Conservation (phyloP, 768 basidiomycete species). For the Scleroderma citrinum region DNA sequence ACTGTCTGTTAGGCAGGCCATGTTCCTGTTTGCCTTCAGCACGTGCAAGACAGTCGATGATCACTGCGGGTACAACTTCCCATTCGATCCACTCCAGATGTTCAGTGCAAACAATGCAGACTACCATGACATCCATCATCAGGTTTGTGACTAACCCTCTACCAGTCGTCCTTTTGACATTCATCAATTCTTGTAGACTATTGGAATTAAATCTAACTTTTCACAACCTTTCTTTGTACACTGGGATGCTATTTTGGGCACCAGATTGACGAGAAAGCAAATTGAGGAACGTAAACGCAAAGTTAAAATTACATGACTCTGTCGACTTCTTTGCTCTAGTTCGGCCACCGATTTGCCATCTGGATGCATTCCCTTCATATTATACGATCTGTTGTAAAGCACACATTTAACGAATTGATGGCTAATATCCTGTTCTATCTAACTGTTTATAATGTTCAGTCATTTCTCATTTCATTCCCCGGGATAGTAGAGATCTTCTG, state of each 20-base stretch:
- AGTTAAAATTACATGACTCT: conserved; percentile 5
- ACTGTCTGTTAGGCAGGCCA: conserved; percentile 79
- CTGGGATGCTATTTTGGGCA: conserved; percentile 82
- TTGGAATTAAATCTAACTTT: conserved; percentile 92
- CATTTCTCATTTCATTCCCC: background rate
- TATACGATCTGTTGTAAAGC: background rate
- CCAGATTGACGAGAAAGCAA: conserved; percentile 67
- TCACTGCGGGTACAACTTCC: conserved; percentile 86
- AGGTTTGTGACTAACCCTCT: conserved; percentile 40
- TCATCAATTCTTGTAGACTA: conserved; percentile 12
- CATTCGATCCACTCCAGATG: conserved; percentile 89
- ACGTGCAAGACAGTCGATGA: conserved; percentile 94
- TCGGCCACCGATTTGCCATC: background rate
- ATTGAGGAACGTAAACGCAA: conserved; percentile 44
- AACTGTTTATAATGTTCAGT: background rate
- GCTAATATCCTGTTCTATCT: background rate
- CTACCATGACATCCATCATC: conserved; percentile 98
- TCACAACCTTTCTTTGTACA: conserved; percentile 91
- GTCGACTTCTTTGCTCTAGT: background rate
- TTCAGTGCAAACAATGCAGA: conserved; percentile 87
- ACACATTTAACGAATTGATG: background rate
- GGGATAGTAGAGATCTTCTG: no score
- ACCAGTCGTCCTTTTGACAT: background rate
- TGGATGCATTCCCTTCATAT: background rate
- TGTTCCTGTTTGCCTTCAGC: conserved; percentile 75